Base-by-base conservation (phyloP, 2,329 filamentous ascomycete species). In the Berkeleyomyces rouxiae region DNA sequence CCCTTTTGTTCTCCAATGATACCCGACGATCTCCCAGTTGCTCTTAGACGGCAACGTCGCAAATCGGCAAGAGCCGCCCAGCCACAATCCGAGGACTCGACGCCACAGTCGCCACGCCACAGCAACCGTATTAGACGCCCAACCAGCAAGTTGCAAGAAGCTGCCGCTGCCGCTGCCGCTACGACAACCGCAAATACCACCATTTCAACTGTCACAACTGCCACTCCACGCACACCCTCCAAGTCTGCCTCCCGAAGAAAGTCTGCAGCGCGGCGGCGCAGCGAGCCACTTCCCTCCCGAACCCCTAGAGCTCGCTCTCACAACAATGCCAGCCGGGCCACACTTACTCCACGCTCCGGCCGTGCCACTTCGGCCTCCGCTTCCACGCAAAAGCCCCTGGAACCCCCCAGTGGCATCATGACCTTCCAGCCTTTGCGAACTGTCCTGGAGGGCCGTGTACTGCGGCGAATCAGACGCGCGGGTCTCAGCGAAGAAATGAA, bases 401-500 rank as follows among this genome's bases (percentile, higher is more conserved):
- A 67, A 65, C 78, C 63, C 4, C 31, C 59, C 11, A 64, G 63
- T 37, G 63, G 63, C 4, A 57, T 51, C 9, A 43, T 62, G 72
- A 75, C 63, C 11, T 78, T 82, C 59, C 70, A 75, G 47, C 74
- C 77, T 0, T 74, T 84, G 2, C 77, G 79, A 7, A 80, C 82
- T 63, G 77, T 82, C 13, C 73, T 82, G 6, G 78, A 82, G 47
- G 80, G 79, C 5, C 77, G 82, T 11, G 74, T 83, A 55, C 79
- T 82, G 71, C 77, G 82, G 4, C 77, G 82, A 16, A 74, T 82
- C 44, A 75, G 79, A 6, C 77, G 82, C 59, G 80, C 79, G 66
- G 76, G 79, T 3, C 68, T 84, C 4, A 82, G 80, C 66, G 81
- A 82, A 66, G 79, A 84, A 71, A 78, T 83, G 71, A 80, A 82